phyloP scores from a whole-genome alignment of 345 rosid species.

The Turritis glabra region DNA sequence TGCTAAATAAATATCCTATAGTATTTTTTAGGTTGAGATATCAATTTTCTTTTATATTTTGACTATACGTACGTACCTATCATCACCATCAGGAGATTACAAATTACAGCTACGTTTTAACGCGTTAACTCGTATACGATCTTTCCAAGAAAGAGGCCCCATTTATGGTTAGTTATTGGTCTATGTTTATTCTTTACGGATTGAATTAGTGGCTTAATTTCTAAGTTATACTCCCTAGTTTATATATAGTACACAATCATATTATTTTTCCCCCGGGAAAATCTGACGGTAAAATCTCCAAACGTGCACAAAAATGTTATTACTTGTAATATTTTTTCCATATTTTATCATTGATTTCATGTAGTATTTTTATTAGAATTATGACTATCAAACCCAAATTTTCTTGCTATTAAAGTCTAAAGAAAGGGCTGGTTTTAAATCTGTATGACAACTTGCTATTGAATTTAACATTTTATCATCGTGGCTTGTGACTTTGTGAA shows the following conservation, averaged over 20 bases:
- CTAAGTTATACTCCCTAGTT: neutral
- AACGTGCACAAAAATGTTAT: conserved; percentile 21
- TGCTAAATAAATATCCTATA: conserved; percentile 2
- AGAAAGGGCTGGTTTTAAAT: neutral
- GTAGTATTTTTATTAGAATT: neutral
- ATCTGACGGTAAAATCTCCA: conserved; percentile 5
- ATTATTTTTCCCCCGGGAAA: too few relatives aligned
- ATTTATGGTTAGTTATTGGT: neutral
- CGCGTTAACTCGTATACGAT: conserved; percentile 33
- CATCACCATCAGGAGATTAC: conserved; percentile 32
- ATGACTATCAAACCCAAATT: neutral
- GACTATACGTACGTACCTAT: conserved; percentile 25
- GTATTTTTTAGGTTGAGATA: neutral
- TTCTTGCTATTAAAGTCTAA: neutral
- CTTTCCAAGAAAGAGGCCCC: conserved; percentile 31
- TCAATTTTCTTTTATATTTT: neutral
- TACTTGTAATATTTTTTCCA: neutral
- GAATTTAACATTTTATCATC: neutral
- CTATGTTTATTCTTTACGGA: conserved; percentile 17
- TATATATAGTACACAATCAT: too few relatives aligned
- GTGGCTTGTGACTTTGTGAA: conserved; percentile 4
- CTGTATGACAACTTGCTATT: conserved; percentile 7
- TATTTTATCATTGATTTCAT: neutral
- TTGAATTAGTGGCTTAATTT: conserved; percentile 1
- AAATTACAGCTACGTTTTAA: conserved; percentile 39